Percentiles rank a stretch among this genome's conserved stretches.
These are phyloP conservation scores for Pseudonitzschia multiseries DNA, from an alignment of 108 stramenopile species.

Conservation along the genomic window DNA sequence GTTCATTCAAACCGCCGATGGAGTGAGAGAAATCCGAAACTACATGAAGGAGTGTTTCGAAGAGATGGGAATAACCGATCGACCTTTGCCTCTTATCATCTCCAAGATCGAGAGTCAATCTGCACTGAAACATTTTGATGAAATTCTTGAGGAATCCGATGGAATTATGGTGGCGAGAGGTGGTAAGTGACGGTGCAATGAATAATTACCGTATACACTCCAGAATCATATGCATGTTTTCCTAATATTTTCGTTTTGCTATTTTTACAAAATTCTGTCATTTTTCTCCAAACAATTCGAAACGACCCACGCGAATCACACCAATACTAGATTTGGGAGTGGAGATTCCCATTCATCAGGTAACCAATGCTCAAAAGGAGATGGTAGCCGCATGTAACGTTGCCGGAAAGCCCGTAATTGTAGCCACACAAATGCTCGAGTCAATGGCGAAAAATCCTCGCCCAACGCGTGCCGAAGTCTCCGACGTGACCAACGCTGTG, in stretches of 20 bases:
- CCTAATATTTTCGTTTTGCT: background rate
- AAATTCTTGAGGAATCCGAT: slow-evolving; percentile 82
- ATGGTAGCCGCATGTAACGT: slow-evolving; percentile 94
- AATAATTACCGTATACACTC: background rate
- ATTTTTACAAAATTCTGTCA: too few relatives aligned
- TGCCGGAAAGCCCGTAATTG: slow-evolving; percentile 94
- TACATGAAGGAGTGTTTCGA: slow-evolving; percentile 76
- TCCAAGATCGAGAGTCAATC: slow-evolving; percentile 84
- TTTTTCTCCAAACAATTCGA: too few relatives aligned
- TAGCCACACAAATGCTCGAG: slow-evolving; percentile 99
- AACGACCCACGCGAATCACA: slow-evolving; percentile 30
- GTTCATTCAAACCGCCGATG: slow-evolving; percentile 86
- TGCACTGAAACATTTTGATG: slow-evolving; percentile 87
- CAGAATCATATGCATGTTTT: background rate
- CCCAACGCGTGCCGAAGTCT: slow-evolving; percentile 97
- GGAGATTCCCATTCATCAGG: slow-evolving; percentile 91
- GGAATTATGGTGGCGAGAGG: slow-evolving; percentile 89
- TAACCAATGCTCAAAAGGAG: slow-evolving; percentile 97
- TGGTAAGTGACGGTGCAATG: slow-evolving; percentile 5
- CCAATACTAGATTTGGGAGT: slow-evolving; percentile 90
- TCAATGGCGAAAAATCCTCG: slow-evolving; percentile 97
- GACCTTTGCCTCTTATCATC: slow-evolving; percentile 78
- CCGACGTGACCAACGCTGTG: slow-evolving; percentile 98
- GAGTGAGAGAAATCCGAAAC: slow-evolving; percentile 78
- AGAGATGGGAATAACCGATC: slow-evolving; percentile 66